A percentile compares a stretch with the other conserved stretches of the same genome.
Conservation (phyloP, 257 asterid genomes). For the Gentiana dahurica region DNA sequence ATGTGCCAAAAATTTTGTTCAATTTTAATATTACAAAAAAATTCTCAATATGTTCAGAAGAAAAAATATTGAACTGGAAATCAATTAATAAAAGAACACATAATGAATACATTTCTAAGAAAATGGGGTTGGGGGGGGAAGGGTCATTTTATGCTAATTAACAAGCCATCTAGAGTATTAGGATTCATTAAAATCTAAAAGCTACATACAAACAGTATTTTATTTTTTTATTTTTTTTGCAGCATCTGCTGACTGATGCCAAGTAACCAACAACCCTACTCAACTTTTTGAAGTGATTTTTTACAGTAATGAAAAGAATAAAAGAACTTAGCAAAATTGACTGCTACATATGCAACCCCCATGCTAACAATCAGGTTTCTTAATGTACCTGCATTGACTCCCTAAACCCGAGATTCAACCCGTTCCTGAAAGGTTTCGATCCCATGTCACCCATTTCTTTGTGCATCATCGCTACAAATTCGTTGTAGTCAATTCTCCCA, state of each 20-base stretch:
- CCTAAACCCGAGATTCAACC: conserved; percentile 13
- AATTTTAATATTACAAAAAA: too few relatives aligned
- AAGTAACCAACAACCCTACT: conserved; percentile 3
- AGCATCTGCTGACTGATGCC: neutral
- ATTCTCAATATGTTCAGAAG: too few relatives aligned
- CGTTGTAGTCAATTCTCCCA: conserved; percentile 40
- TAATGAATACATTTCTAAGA: neutral
- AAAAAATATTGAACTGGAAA: neutral
- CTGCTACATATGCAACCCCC: neutral
- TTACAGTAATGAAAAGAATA: neutral
- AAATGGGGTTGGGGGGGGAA: neutral
- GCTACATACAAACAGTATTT: neutral
- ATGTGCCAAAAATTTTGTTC: too few relatives aligned
- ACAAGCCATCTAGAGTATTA: too few relatives aligned
- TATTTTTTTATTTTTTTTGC: neutral
- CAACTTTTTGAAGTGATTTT: conserved; percentile 1
- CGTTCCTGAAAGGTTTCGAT: conserved; percentile 17
- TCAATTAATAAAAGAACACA: neutral
- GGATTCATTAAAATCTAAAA: neutral
- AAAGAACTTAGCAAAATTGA: neutral
- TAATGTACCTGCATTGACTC: conserved; percentile 10
- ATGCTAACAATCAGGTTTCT: conserved; percentile 7
- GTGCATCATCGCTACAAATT: conserved; percentile 49
- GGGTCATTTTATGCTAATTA: too few relatives aligned
- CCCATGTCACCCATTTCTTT: conserved; percentile 29